A percentile compares a stretch with the other conserved stretches of the same genome.
phyloP scores from a whole-genome alignment of 768 basidiomycete species.

The Boletales sp. region DNA sequence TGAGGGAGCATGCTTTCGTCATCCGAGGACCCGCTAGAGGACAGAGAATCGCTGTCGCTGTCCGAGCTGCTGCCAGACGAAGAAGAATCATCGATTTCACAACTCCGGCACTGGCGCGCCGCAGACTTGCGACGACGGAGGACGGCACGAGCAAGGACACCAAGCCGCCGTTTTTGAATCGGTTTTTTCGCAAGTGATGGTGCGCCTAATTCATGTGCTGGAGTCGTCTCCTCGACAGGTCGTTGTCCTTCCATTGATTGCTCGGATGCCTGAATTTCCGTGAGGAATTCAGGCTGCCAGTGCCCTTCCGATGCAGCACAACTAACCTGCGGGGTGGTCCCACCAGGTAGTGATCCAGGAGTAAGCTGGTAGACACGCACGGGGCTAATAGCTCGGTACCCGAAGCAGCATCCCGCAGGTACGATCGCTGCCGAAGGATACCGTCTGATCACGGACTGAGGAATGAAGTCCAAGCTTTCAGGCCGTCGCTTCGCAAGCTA shows the following conservation, averaged over 20 bases:
- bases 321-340: slow-evolving; percentile 2
- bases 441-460: slow-evolving; percentile 25
- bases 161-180: slow-evolving; percentile 6
- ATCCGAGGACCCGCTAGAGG: slow-evolving; percentile 18
- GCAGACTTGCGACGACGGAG: slow-evolving; percentile 17
- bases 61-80: slow-evolving; percentile 16
- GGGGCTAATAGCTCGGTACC: not conserved
- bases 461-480: slow-evolving; percentile 22
- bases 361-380: not conserved
- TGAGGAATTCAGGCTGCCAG: slow-evolving; percentile 2
- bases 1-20: slow-evolving; percentile 20
- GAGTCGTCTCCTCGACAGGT: not conserved
- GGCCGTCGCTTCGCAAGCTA: slow-evolving; percentile 12
- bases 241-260: not conserved
- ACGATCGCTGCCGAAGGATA: slow-evolving; percentile 10
- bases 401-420: slow-evolving; percentile 1
- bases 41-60: slow-evolving; percentile 15
- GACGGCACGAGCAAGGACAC: slow-evolving; percentile 19
- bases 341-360: not conserved
- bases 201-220: not conserved
- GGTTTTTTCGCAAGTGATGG: not conserved
- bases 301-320: not conserved
- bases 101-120: not conserved
- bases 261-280: not conserved
- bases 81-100: slow-evolving; percentile 2